Conservation (phyloP, 345 rosid genomes). For the Turritis glabra region DNA sequence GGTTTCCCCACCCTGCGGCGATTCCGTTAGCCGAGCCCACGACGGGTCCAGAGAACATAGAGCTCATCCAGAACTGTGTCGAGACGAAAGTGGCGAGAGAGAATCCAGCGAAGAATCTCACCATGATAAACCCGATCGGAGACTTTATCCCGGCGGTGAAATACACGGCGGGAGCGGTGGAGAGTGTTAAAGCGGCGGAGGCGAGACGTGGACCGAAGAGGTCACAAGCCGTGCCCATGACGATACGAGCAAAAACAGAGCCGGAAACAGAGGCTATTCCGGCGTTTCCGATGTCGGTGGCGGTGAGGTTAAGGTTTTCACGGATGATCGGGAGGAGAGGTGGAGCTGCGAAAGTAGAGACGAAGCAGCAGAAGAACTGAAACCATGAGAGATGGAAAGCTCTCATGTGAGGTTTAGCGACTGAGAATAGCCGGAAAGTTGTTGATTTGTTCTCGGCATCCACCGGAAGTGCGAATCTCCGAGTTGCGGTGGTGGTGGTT, state of each 20-base stretch:
- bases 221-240: constrained; percentile 86
- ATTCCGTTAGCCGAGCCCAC: constrained; percentile 84
- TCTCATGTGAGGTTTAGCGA: constrained; percentile 78
- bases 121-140: constrained; percentile 63
- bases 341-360: constrained; percentile 86
- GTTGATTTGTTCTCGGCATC: constrained; percentile 84
- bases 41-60: constrained; percentile 72
- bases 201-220: constrained; percentile 89
- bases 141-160: constrained; percentile 64
- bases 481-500: neutral
- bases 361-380: constrained; percentile 81
- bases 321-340: constrained; percentile 87
- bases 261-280: constrained; percentile 92
- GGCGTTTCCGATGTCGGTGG: constrained; percentile 86
- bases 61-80: constrained; percentile 98
- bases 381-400: constrained; percentile 90
- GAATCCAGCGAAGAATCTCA: constrained; percentile 77
- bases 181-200: constrained; percentile 71
- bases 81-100: constrained; percentile 85
- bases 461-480: constrained; percentile 68
- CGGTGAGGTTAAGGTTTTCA: constrained; percentile 79
- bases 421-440: constrained; percentile 65
- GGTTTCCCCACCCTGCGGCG: constrained; percentile 96
- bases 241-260: constrained; percentile 76
- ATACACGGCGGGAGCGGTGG: constrained; percentile 85